phyloP scores from a whole-genome alignment of 331 rosid genomes.

The Cydonia oblonga region DNA sequence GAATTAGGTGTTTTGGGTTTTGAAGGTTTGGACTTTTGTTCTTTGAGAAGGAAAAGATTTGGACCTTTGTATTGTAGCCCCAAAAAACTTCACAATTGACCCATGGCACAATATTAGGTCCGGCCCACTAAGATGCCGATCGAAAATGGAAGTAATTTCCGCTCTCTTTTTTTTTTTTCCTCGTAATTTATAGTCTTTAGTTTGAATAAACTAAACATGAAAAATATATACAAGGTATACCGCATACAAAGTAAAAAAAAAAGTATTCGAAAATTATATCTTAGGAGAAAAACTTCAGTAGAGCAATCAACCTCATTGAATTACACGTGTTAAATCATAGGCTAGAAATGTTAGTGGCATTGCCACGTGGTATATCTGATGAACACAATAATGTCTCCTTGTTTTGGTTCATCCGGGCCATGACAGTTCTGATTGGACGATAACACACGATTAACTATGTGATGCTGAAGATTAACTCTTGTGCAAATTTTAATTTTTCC shows the following conservation, averaged over 20 bases:
- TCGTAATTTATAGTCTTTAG: no score
- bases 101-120: neutral
- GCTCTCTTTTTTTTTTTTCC: accelerated
- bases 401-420: neutral
- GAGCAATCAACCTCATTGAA: no score
- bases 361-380: neutral
- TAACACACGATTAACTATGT: neutral
- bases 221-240: neutral
- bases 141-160: neutral
- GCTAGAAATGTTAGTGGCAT: neutral
- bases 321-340: no score
- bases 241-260: no score
- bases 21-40: neutral
- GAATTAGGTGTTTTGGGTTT: neutral
- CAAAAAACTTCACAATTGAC: neutral
- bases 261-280: no score
- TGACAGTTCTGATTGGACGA: neutral
- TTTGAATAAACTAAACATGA: no score
- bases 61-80: neutral
- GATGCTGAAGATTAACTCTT: neutral
- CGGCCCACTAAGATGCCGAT: neutral
- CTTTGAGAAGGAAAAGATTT: neutral
- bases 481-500: neutral
- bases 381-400: neutral
- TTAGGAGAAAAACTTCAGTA: neutral